Percentiles rank a stretch among this genome's conserved stretches.
phyloP scores from a whole-genome alignment of 108 stramenopile species.

The Cyclotella distinguenda region DNA sequence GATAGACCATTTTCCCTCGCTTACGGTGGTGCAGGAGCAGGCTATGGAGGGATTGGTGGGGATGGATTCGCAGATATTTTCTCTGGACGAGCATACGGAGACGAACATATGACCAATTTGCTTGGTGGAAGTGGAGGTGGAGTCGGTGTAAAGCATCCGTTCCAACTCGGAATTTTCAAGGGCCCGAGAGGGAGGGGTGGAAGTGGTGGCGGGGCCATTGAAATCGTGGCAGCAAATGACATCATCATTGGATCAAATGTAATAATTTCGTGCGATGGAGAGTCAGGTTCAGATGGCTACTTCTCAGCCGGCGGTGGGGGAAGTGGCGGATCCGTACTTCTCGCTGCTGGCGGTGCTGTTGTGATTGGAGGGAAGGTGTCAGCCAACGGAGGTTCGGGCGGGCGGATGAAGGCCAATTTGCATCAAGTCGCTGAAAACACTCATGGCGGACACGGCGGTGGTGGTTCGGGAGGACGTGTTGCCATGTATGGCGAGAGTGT shows the following conservation, averaged over 20 bases:
- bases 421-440: neutral
- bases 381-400: constrained; percentile 72
- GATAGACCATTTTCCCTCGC: constrained; percentile 61
- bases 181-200: constrained; percentile 61
- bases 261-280: constrained; percentile 59
- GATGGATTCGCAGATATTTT: constrained; percentile 44
- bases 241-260: constrained; percentile 59
- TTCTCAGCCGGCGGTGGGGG: constrained; percentile 75
- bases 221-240: constrained; percentile 73
- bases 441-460: constrained; percentile 57
- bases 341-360: constrained; percentile 66
- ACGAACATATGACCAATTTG: constrained; percentile 33
- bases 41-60: constrained; percentile 59
- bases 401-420: constrained; percentile 24
- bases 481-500: constrained; percentile 68
- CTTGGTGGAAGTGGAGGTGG: constrained; percentile 59
- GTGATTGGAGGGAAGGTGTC: constrained; percentile 47
- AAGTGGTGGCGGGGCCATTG: constrained; percentile 81
- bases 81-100: constrained; percentile 37
- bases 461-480: constrained; percentile 77
- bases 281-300: constrained; percentile 50
- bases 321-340: constrained; percentile 65
- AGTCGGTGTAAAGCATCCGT: constrained; percentile 51
- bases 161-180: constrained; percentile 39
- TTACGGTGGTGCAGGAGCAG: constrained; percentile 60